Conservation (phyloP, 78 protist species). For the Blattamonas nauphoetae region DNA sequence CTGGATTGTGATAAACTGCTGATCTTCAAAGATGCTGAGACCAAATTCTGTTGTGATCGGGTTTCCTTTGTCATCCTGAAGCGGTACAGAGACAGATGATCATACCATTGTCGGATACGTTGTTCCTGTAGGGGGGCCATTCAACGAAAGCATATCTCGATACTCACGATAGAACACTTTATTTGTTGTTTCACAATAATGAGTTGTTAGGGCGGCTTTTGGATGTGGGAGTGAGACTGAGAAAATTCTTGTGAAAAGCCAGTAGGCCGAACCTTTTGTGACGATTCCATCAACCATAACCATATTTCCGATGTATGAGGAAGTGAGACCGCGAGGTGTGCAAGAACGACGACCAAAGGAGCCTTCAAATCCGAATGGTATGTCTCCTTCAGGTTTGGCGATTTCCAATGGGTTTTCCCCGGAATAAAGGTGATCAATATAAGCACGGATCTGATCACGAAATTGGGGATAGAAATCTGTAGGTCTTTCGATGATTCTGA, state of each 20-base stretch:
- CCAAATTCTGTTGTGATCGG: slow-evolving; percentile 89
- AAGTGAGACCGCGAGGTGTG: slow-evolving; percentile 79
- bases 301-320: slow-evolving; percentile 50
- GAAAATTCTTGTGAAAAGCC: not conserved
- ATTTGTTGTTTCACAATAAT: slow-evolving; percentile 73
- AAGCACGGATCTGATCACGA: no score
- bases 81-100: not conserved
- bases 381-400: not conserved
- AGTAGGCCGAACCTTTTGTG: slow-evolving; percentile 55
- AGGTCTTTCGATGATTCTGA: no score
- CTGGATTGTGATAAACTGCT: slow-evolving; percentile 58
- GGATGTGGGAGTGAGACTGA: slow-evolving; percentile 17
- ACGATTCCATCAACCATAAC: slow-evolving; percentile 93
- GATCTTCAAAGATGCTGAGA: slow-evolving; percentile 70
- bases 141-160: slow-evolving; percentile 56
- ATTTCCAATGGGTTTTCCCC: no score
- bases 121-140: slow-evolving; percentile 46
- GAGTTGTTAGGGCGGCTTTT: slow-evolving; percentile 73
- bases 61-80: slow-evolving; percentile 67
- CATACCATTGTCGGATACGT: slow-evolving; percentile 58
- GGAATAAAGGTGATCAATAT: no score
- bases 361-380: slow-evolving; percentile 74
- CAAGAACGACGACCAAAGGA: slow-evolving; percentile 68
- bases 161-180: slow-evolving; percentile 27
- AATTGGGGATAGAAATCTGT: no score